A percentile compares a stretch with the other conserved stretches of the same genome.
Evolutionary conservation across 495 filamentous ascomycete genomes (phyloP).

Genomic region (Xylaria palmicola): DNA sequence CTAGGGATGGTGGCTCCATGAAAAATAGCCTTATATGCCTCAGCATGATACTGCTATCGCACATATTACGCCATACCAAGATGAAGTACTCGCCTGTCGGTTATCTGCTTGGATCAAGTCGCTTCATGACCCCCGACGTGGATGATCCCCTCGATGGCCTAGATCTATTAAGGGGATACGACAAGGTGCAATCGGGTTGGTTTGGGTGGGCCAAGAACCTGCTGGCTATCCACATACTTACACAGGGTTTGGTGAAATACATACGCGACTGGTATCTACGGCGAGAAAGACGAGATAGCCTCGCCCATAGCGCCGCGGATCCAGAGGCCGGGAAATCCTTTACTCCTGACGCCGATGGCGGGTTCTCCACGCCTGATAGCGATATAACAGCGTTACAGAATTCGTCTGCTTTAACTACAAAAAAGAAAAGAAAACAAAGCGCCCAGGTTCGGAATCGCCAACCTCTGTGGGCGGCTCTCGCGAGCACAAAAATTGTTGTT

Average conservation of each 20-base stretch:
- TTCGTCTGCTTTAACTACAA: conserved; percentile 49
- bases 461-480: conserved; percentile 91
- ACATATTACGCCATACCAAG: conserved; percentile 57
- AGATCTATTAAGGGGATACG: conserved; percentile 38
- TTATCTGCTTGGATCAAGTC: conserved; percentile 40
- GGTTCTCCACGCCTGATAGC: conserved; percentile 46
- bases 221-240: conserved; percentile 84
- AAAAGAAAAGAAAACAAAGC: conserved; percentile 86
- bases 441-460: conserved; percentile 85
- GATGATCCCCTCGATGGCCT: conserved; percentile 43
- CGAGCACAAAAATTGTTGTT: conserved; percentile 90
- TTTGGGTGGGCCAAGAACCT: conserved; percentile 57
- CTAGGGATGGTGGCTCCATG: conserved; percentile 68
- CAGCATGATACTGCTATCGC: conserved; percentile 73
- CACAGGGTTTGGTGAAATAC: conserved; percentile 69
- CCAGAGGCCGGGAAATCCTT: conserved; percentile 50
- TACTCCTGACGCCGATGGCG: conserved; percentile 38
- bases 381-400: conserved; percentile 36
- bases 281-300: conserved; percentile 49
- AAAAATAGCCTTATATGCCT: conserved; percentile 72
- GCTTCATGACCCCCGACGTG: conserved; percentile 38
- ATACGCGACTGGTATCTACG: conserved; percentile 60
- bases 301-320: conserved; percentile 43
- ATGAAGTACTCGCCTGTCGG: conserved; percentile 46
- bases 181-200: conserved; percentile 45